Percentiles rank a stretch among this genome's conserved stretches.
Evolutionary conservation across 139 green algal genomes (phyloP).

Genomic region (Desmodesmus armatus): DNA sequence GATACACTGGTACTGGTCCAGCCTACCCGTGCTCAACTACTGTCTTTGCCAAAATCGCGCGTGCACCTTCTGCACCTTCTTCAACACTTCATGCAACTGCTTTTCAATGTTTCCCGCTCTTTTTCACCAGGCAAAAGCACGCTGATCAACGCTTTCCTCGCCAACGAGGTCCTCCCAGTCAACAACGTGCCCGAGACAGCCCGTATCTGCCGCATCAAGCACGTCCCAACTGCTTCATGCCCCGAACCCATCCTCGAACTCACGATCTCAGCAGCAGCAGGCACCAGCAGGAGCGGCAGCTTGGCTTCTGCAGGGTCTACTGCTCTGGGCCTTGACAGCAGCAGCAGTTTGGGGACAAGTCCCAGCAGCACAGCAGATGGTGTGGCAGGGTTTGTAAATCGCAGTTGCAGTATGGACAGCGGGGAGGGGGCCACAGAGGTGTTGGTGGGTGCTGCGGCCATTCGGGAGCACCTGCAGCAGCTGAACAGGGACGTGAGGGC

Average conservation of each 20-base stretch:
- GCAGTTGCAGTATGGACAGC: no score
- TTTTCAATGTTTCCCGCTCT: no score
- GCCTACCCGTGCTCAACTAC: no score
- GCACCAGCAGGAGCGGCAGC: no score
- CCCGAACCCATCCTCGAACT: slow-evolving; percentile 31
- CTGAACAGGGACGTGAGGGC: slow-evolving; percentile 66
- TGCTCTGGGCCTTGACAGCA: background rate
- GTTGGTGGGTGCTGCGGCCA: slow-evolving; percentile 25
- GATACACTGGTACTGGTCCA: background rate
- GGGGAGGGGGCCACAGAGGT: background rate
- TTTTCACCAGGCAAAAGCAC: slow-evolving; percentile 77
- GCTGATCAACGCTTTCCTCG: slow-evolving; percentile 76
- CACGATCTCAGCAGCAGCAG: background rate
- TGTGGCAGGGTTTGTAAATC: no score
- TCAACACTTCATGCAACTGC: no score
- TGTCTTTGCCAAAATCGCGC: no score
- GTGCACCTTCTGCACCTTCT: no score
- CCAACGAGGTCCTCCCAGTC: slow-evolving; percentile 65
- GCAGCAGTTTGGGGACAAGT: background rate
- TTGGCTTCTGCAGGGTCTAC: background rate
- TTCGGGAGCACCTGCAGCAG: slow-evolving; percentile 62
- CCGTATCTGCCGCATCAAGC: slow-evolving; percentile 60
- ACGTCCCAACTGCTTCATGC: slow-evolving; percentile 33
- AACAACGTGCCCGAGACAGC: slow-evolving; percentile 82
- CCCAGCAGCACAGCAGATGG: background rate